These are phyloP conservation scores for Vitis rotundifolia DNA, from an alignment of 164 flowering plant genomes.

Conservation along the genomic window DNA sequence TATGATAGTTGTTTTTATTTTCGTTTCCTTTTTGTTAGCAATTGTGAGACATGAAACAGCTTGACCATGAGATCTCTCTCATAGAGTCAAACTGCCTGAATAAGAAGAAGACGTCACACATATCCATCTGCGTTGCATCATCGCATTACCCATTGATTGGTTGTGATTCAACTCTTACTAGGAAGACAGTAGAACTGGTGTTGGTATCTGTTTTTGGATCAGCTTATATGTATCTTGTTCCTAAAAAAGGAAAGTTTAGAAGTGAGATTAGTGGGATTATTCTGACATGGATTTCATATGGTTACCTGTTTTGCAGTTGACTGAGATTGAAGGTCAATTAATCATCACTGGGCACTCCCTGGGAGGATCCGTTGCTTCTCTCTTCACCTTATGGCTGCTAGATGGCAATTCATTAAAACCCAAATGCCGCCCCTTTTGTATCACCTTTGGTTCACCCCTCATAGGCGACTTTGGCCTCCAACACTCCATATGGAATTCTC, in stretches of 20 bases:
- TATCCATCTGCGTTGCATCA: too few species aligned
- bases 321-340: background rate
- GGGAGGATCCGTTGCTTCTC: conserved; percentile 55
- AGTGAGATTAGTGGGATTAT: too few species aligned
- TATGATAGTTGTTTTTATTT: too few species aligned
- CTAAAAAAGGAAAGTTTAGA: too few species aligned
- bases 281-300: too few species aligned
- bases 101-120: too few species aligned
- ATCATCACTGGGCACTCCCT: conserved; percentile 44
- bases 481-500: conserved; percentile 30
- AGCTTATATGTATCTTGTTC: too few species aligned
- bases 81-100: background rate
- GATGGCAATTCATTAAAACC: conserved; percentile 8
- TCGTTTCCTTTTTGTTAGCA: background rate
- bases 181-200: too few species aligned
- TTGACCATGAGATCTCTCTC: background rate
- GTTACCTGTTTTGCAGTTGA: too few species aligned
- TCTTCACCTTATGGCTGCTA: conserved; percentile 49
- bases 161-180: too few species aligned
- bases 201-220: too few species aligned
- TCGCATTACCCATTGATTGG: too few species aligned
- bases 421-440: conserved; percentile 35
- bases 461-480: conserved; percentile 34
- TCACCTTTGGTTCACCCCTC: conserved; percentile 53
- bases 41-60: background rate